phyloP scores from a whole-genome alignment of 2,329 filamentous ascomycete genomes.

The Cladosporium sp. region DNA sequence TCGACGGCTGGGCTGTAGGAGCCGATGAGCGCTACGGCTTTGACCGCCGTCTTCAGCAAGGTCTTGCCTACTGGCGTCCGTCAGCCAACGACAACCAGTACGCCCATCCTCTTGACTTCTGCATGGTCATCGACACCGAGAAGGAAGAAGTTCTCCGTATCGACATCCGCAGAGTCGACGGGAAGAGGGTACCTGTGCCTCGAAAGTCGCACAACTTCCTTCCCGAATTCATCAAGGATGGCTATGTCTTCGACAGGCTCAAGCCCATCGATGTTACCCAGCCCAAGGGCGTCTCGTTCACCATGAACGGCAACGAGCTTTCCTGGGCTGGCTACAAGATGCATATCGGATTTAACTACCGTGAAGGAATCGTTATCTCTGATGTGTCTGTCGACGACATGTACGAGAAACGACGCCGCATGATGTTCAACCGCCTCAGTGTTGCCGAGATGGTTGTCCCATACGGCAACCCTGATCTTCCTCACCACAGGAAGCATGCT shows the following conservation, averaged over 20 bases:
- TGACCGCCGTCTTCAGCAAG: conserved; percentile 40
- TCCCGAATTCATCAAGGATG: conserved; percentile 44
- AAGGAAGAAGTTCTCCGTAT: conserved; percentile 37
- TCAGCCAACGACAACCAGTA: conserved; percentile 39
- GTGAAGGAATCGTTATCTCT: conserved; percentile 67
- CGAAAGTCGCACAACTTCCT: conserved; percentile 41
- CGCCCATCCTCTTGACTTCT: conserved; percentile 37
- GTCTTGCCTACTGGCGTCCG: conserved; percentile 39
- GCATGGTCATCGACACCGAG: conserved; percentile 36
- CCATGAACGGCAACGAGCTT: conserved; percentile 47
- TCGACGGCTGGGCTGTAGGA: conserved; percentile 43
- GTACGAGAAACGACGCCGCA: conserved; percentile 62
- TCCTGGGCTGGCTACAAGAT: conserved; percentile 59
- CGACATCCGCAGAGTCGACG: conserved; percentile 38
- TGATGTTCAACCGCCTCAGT: conserved; percentile 66
- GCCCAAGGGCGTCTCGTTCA: conserved; percentile 66
- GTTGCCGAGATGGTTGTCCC: conserved; percentile 65
- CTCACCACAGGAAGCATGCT: conserved; percentile 69
- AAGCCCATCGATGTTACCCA: conserved; percentile 73
- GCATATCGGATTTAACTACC: conserved; percentile 67
- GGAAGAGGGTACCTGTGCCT: conserved; percentile 31
- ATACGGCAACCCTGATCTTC: conserved; percentile 66
- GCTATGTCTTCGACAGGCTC: conserved; percentile 50
- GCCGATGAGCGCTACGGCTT: conserved; percentile 42
- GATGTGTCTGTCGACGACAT: conserved; percentile 51